A percentile compares a stretch with the other conserved stretches of the same genome.
These are phyloP conservation scores for Parachaetomium inaequale DNA, from an alignment of 495 filamentous ascomycete genomes.

Conservation along the genomic window DNA sequence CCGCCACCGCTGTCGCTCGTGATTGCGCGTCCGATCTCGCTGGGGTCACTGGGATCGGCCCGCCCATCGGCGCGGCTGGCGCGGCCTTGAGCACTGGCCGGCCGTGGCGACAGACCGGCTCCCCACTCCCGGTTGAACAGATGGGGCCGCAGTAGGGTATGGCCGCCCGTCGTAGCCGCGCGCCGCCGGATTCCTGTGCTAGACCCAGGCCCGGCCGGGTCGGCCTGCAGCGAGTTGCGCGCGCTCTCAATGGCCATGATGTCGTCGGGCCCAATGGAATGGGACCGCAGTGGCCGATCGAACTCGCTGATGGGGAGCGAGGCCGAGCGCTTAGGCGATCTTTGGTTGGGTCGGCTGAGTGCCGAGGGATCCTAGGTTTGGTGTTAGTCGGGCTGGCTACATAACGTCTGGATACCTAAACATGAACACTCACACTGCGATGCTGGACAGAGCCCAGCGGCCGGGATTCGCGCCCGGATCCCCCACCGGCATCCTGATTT, in stretches of 20 bases:
- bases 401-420: background rate
- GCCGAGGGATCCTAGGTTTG: slow-evolving; percentile 42
- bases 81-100: slow-evolving; percentile 51
- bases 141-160: slow-evolving; percentile 31
- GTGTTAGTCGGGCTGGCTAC: background rate
- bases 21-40: slow-evolving; percentile 52
- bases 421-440: slow-evolving; percentile 43
- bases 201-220: slow-evolving; percentile 31
- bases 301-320: slow-evolving; percentile 54
- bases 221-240: slow-evolving; percentile 46
- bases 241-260: slow-evolving; percentile 45
- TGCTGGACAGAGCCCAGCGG: slow-evolving; percentile 31
- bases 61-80: slow-evolving; percentile 27
- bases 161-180: slow-evolving; percentile 38
- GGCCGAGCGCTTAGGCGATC: slow-evolving; percentile 45
- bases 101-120: slow-evolving; percentile 51
- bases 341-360: slow-evolving; percentile 32
- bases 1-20: slow-evolving; percentile 42
- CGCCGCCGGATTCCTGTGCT: slow-evolving; percentile 24
- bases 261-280: slow-evolving; percentile 50
- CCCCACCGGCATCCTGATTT: slow-evolving; percentile 15
- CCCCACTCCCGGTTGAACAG: slow-evolving; percentile 35
- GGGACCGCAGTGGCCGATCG: slow-evolving; percentile 50
- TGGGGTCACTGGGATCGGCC: slow-evolving; percentile 36
- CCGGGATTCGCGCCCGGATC: slow-evolving; percentile 24